phyloP scores from a whole-genome alignment of 2,329 filamentous ascomycete genomes.

The Ramichloridium luteum region DNA sequence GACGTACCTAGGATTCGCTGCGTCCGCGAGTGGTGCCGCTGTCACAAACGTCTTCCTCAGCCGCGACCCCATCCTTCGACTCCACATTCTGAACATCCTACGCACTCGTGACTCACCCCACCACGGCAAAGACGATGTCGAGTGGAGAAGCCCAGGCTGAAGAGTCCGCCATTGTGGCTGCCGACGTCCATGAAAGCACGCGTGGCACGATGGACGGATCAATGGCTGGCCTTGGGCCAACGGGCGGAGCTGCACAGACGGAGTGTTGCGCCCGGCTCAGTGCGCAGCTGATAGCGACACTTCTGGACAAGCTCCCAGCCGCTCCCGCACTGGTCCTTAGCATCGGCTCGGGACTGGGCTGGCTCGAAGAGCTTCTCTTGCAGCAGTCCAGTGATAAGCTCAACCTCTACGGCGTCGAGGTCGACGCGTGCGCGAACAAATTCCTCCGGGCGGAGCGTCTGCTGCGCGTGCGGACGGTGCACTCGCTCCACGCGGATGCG shows the following conservation, averaged over 20 bases:
- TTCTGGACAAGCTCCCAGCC: slow-evolving; percentile 7
- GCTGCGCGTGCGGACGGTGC: slow-evolving; percentile 33
- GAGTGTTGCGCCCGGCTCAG: slow-evolving; percentile 14
- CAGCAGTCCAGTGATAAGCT: slow-evolving; percentile 22
- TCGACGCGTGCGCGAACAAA: slow-evolving; percentile 32
- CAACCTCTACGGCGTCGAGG: slow-evolving; percentile 37
- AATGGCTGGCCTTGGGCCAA: not conserved
- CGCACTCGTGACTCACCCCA: too few species aligned
- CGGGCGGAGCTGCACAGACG: too few species aligned
- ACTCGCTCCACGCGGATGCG: slow-evolving; percentile 32
- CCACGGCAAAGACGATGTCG: too few species aligned
- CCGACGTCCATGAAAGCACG: too few species aligned
- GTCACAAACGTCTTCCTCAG: too few species aligned
- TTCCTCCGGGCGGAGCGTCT: slow-evolving; percentile 33
- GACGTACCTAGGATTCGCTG: too few species aligned
- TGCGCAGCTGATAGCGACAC: slow-evolving; percentile 9
- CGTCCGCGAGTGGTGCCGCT: too few species aligned
- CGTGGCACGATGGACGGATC: too few species aligned
- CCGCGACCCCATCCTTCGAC: too few species aligned
- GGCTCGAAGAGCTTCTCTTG: slow-evolving; percentile 35
- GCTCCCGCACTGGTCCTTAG: slow-evolving; percentile 14
- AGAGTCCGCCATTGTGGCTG: too few species aligned
- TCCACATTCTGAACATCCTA: too few species aligned
- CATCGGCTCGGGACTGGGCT: slow-evolving; percentile 40
- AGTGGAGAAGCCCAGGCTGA: too few species aligned